Percentiles rank a stretch among this genome's conserved stretches.
Conservation (phyloP, 2,329 filamentous ascomycete species). For the Exserohilum turcica region DNA sequence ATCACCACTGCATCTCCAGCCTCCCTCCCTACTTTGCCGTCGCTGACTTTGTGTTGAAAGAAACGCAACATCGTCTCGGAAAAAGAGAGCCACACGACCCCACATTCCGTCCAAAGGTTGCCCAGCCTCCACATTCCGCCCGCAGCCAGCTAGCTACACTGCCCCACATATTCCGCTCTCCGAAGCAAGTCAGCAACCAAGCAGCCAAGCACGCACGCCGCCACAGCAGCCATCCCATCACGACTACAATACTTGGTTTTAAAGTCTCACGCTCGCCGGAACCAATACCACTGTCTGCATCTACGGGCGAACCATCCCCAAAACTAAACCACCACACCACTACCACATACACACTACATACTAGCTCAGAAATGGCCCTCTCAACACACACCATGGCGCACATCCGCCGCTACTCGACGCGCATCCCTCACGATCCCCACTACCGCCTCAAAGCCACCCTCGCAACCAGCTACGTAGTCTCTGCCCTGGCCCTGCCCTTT, state of each 20-base stretch:
- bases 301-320: too few relatives aligned
- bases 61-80: too few relatives aligned
- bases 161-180: not conserved
- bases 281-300: too few relatives aligned
- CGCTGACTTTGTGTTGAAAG: too few relatives aligned
- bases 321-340: too few relatives aligned
- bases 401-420: constrained; percentile 45
- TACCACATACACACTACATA: too few relatives aligned
- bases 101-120: not conserved
- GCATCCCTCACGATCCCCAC: constrained; percentile 42
- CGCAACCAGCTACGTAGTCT: constrained; percentile 46
- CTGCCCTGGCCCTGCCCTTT: constrained; percentile 48
- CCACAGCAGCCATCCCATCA: not conserved
- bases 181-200: constrained; percentile 2
- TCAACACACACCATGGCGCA: constrained; percentile 39
- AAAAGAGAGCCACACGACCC: too few relatives aligned
- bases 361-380: constrained; percentile 40
- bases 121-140: too few relatives aligned
- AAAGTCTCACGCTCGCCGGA: too few relatives aligned
- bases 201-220: not conserved
- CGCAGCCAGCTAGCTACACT: not conserved
- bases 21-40: too few relatives aligned
- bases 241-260: too few relatives aligned
- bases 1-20: too few relatives aligned
- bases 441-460: constrained; percentile 44